Conservation (phyloP, 1,284 basidiomycete genomes). For the Xerocomus amazonicus region DNA sequence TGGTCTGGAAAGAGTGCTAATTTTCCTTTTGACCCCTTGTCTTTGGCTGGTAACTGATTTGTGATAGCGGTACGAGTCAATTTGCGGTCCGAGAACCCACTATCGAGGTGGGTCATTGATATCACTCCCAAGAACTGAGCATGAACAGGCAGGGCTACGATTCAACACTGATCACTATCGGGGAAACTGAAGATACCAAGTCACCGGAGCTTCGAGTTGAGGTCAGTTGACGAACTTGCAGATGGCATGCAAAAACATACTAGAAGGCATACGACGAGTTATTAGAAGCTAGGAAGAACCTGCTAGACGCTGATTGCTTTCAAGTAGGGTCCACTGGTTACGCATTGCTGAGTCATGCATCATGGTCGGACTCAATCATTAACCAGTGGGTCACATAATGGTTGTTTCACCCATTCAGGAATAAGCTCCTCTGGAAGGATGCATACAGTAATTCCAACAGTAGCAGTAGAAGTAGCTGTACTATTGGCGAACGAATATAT, state of each 20-base stretch:
- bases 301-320: too few species aligned
- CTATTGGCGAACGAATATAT: too few species aligned
- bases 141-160: slow-evolving; percentile 45
- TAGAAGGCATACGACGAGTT: slow-evolving; percentile 14
- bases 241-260: slow-evolving; percentile 5
- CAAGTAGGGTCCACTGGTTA: too few species aligned
- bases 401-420: too few species aligned
- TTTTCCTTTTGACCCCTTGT: slow-evolving; percentile 16
- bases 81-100: slow-evolving; percentile 35
- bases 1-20: slow-evolving; percentile 64
- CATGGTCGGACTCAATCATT: too few species aligned
- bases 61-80: background rate
- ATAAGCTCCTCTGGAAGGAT: too few species aligned
- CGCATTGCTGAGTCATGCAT: too few species aligned
- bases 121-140: slow-evolving; percentile 36
- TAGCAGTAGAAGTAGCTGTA: too few species aligned
- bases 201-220: slow-evolving; percentile 16
- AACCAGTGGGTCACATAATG: too few species aligned
- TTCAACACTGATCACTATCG: background rate
- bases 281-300: background rate
- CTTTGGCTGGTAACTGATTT: slow-evolving; percentile 5
- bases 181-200: slow-evolving; percentile 5
- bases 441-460: too few species aligned
- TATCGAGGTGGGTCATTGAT: slow-evolving; percentile 53
- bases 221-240: background rate